Evolutionary conservation across 805 yeast species (phyloP), one percentile per base, ranked within the genome.

Genomic region (Candida pseudoglaebosa): DNA sequence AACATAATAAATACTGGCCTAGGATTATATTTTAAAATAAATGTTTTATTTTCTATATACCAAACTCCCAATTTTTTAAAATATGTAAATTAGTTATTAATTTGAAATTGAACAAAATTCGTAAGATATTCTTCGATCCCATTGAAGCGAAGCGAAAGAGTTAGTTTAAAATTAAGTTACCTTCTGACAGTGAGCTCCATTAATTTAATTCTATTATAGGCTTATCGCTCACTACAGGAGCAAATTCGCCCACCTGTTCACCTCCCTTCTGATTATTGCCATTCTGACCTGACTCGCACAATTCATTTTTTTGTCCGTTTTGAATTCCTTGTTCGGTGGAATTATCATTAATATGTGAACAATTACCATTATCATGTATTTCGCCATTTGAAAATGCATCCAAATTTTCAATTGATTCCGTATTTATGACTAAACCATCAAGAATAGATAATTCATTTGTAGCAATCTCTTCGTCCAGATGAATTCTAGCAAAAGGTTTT

Each of bases 401-500:
- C 9, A 26, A n/a, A 5, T 6, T 9, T 12, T 26, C 29, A 9
- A 13, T 26, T 13, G 29, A 26, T 12, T 26, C 29, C n/a, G 29
- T 10, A 26, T 26, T 26, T 12, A 26, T 26, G 29, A 26, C 9
- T 10, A 26, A 26, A 5, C 29, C 29, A 26, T 15, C 29, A 10
- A 26, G 15, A 13, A 26, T 26, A 12, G 5, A n/a, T 12, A 15
- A 26, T 26, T 26, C 15, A 26, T 26, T 26, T 26, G 15, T 15
- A 6, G n/a, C 15, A 5, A 26, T 12, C 12, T 26, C 29, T 13
- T 13, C 13, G 9, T 26, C 29, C 6, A 9, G 13, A 10, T 26
- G 29, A 26, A 5, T n/a, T 18, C n/a, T 28, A 6, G 8, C 32
- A 15, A 33, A 21, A 8, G 36, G 36, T 13, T 33, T 33, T 10